Base-by-base conservation (phyloP, 306 rosid species). In the Begonia masoniana region DNA sequence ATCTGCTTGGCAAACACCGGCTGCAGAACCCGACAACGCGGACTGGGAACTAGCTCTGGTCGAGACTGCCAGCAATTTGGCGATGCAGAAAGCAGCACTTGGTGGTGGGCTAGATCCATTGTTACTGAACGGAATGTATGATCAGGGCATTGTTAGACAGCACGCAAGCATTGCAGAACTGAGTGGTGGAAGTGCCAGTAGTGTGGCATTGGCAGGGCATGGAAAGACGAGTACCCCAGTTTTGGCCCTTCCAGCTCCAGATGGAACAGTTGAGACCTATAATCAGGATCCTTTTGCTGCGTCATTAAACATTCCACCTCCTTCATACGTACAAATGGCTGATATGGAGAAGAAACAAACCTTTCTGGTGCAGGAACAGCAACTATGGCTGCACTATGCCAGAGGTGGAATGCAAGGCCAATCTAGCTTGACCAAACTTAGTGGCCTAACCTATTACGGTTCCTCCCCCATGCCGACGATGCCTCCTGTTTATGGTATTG, bases 31-130 rank as follows among this genome's bases (percentile, higher is more conserved):
- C 0, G 96, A 88, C 21, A 91, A 91, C 72, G 96, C 94, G 0
- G 96, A 91, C 66, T 91, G 99, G 99, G 99, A 91, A 68, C 76
- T 91, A 64, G 96, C 99, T 9, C 64, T 91, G 84, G 99, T 91
- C 0, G 99, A 91, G 71, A 81, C 96, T 11, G 92, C 92, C 2
- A 91, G 99, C 74, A 81, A 86, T 70, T 65, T 91, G 35, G 53
- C 92, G 3, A 77, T 21, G 73, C 99, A 91, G 76, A 69, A 86
- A 50, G 75, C 76, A 15, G 62, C 76, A 46, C 47, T 91, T 43
- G 99, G 96, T 14, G 99, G 99, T 57, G 99, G 99, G 23, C 31
- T 91, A 15, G 99, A 91, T 69, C 94, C 99, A 0, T 62, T 91
- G 24, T 71, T 91, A 72, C 74, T 91, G 78, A 82, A 76, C 58